A percentile compares a stretch with the other conserved stretches of the same genome.
These are phyloP conservation scores for Kluyveromyces dobzhanskii DNA, from an alignment of 805 yeast species.

Conservation along the genomic window DNA sequence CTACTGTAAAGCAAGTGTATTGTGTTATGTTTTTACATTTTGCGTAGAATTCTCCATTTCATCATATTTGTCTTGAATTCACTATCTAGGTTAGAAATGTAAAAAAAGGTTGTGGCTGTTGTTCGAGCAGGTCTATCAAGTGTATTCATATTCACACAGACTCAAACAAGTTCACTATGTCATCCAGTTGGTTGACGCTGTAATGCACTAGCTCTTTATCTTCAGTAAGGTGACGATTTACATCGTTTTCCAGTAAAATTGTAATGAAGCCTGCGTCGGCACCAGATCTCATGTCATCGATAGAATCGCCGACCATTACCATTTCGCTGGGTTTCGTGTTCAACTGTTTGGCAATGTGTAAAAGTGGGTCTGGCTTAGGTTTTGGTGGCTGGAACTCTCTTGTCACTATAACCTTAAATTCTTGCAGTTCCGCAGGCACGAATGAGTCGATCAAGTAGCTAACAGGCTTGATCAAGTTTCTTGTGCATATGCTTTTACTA, in stretches of 20 bases:
- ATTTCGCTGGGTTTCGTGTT: slow-evolving; percentile 37
- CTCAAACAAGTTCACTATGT: slow-evolving; percentile 24
- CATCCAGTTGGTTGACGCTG: slow-evolving; percentile 14
- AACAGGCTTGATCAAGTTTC: slow-evolving; percentile 50
- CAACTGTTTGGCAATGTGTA: slow-evolving; percentile 47
- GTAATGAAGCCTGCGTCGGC: slow-evolving; percentile 54
- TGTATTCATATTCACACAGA: too few species aligned
- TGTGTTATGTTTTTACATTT: too few species aligned
- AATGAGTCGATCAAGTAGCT: slow-evolving; percentile 39
- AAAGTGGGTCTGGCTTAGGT: slow-evolving; percentile 56
- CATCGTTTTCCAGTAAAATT: slow-evolving; percentile 43
- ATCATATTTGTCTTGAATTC: too few species aligned
- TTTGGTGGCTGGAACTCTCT: slow-evolving; percentile 61
- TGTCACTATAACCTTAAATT: slow-evolving; percentile 48
- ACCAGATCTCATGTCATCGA: slow-evolving; percentile 62
- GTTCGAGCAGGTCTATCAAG: too few species aligned
- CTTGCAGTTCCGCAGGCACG: slow-evolving; percentile 30
- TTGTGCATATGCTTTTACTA: slow-evolving; percentile 52
- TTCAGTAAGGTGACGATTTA: slow-evolving; percentile 38
- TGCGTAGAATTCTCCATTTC: too few species aligned
- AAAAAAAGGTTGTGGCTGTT: too few species aligned
- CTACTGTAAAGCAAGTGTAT: too few species aligned
- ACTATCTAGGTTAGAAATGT: too few species aligned
- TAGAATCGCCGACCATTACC: slow-evolving; percentile 68
- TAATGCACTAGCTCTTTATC: slow-evolving; percentile 23